A percentile compares a stretch with the other conserved stretches of the same genome.
These are phyloP conservation scores for Solanum pennellii DNA, from an alignment of 257 asterid species.

Conservation along the genomic window DNA sequence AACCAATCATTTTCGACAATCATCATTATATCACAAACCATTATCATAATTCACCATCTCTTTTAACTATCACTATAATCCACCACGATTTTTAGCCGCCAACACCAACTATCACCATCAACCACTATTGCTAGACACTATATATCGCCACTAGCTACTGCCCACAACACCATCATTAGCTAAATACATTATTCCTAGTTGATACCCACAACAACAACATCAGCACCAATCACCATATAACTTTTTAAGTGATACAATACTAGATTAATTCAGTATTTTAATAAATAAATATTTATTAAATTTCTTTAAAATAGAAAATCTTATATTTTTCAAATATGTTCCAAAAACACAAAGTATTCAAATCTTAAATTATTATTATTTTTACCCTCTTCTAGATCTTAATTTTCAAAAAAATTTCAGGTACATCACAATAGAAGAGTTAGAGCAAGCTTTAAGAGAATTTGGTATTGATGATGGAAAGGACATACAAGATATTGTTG, in stretches of 20 bases:
- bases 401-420: constrained; percentile 15
- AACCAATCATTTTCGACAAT: neutral
- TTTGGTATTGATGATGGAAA: constrained; percentile 60
- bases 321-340: too few species aligned
- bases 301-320: neutral
- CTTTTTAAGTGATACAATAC: neutral
- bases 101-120: neutral
- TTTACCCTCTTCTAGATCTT: neutral
- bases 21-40: neutral
- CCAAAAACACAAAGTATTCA: too few species aligned
- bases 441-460: constrained; percentile 73
- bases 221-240: neutral
- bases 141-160: neutral
- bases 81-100: neutral
- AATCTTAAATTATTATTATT: neutral
- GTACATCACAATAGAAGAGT: constrained; percentile 65
- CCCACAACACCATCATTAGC: neutral
- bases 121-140: neutral
- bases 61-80: neutral
- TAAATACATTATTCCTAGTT: neutral
- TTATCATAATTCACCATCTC: neutral
- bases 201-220: neutral
- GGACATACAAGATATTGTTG: constrained; percentile 60
- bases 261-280: neutral
- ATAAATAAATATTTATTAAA: neutral